Base-by-base conservation (phyloP, 2,329 filamentous ascomycete species). In the Xylaria sp. region DNA sequence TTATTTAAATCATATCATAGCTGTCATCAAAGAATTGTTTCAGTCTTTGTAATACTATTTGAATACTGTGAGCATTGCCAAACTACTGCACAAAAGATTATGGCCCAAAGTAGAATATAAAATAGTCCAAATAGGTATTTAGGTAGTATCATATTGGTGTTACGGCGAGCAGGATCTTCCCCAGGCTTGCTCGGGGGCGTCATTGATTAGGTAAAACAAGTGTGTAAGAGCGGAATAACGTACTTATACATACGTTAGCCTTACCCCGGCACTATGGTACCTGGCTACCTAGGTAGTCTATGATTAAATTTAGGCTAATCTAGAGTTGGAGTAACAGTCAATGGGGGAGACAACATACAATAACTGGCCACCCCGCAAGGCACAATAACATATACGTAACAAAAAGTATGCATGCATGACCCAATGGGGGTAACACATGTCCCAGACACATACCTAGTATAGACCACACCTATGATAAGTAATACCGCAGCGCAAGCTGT, bases 221-320 rank as follows among this genome's bases (percentile, higher is more conserved):
- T 33, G 31, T 7, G 31, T 33, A 33, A 33, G 7, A 33, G 33
- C 1, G 33, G 7, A 33, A 33, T 33, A 33, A 33, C 28, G 28
- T 28, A 28, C 28, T 23, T 33, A 33, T 33, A 33, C 7, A 2
- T 33, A 33, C 33, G 33, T 33, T 33, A 33, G 33, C 33, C 7
- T 10, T 33, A 33, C 33, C 33, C 33, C 33, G 33, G 33, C 33
- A 33, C 33, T 33, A 33, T 33, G 33, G 33, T 33, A 10, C 33
- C 33, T 33, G 33, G 33, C 33, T 49, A 49, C 7, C 7, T 49
- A 49, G 4, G 4, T 28, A 28, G 23, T 28, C 23, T 13, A 28
- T 23, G 9, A 15, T 13, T 15, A 28, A 28, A 59, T 65, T 65
- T 59, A 59, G 56, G 56, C 63, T 54, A 40, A 65, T 54, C 11